These are phyloP conservation scores for Podospora fimiseda DNA, from an alignment of 495 filamentous ascomycete species.

Conservation along the genomic window DNA sequence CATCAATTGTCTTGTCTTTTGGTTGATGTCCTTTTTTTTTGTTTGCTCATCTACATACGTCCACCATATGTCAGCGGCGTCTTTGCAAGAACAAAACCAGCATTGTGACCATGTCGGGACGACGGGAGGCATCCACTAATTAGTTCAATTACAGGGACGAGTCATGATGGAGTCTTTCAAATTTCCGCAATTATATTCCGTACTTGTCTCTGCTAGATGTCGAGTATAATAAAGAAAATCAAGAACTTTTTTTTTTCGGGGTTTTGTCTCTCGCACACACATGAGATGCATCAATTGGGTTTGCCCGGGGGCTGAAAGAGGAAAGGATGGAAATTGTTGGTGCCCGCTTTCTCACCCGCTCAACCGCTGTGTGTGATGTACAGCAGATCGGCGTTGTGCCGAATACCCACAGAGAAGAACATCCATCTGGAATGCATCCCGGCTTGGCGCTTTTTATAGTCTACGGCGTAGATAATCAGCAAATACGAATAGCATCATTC, in stretches of 20 bases:
- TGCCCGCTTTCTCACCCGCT: too few relatives aligned
- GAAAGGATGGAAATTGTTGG: constrained; percentile 4
- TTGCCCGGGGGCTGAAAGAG: neutral
- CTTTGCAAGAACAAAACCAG: neutral
- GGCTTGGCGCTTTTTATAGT: too few relatives aligned
- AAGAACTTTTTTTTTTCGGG: neutral
- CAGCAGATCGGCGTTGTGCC: constrained; percentile 3
- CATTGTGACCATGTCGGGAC: too few relatives aligned
- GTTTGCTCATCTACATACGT: too few relatives aligned
- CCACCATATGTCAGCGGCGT: neutral
- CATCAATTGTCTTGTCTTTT: neutral
- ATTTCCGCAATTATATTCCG: neutral
- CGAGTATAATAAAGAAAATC: too few relatives aligned
- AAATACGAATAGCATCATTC: neutral
- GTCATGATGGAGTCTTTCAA: neutral
- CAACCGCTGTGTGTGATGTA: too few relatives aligned
- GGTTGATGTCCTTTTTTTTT: neutral
- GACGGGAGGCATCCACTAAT: neutral
- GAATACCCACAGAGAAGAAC: neutral
- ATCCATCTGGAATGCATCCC: too few relatives aligned
- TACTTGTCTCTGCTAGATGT: too few relatives aligned
- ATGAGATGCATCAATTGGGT: too few relatives aligned
- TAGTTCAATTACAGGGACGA: neutral
- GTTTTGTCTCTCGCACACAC: too few relatives aligned
- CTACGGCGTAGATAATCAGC: too few relatives aligned